These are phyloP conservation scores for Lenwebbia sp. DNA, from an alignment of 345 rosid genomes.

Conservation along the genomic window DNA sequence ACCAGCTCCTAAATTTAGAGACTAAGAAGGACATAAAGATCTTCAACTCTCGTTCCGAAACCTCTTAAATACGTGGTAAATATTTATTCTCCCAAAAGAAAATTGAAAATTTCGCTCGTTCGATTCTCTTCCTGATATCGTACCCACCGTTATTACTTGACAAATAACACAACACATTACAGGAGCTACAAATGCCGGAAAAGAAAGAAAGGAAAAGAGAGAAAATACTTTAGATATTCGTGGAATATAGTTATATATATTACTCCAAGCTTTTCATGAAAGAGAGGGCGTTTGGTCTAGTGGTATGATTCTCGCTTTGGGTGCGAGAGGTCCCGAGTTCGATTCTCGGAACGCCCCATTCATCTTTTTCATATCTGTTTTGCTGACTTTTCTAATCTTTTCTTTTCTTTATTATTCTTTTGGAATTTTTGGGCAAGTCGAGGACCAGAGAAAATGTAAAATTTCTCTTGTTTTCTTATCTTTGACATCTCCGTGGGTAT, in stretches of 20 bases:
- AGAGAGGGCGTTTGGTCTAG: constrained; percentile 68
- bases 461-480: neutral
- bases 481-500: neutral
- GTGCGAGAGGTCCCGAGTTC: constrained; percentile 96
- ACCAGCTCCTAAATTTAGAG: neutral
- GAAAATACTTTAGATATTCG: neutral
- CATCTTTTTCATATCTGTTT: neutral
- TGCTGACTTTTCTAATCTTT: neutral
- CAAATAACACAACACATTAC: neutral
- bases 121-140: neutral
- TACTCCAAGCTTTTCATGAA: rapidly evolving
- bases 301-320: constrained; percentile 96
- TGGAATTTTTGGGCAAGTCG: neutral
- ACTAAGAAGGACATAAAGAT: neutral
- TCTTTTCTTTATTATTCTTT: neutral
- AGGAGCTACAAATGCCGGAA: neutral
- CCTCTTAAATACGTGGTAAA: neutral
- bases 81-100: neutral
- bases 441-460: neutral
- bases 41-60: neutral
- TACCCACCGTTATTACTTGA: neutral
- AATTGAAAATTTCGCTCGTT: no score
- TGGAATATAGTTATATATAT: no score
- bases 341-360: constrained; percentile 75
- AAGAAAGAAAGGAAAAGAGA: neutral